Evolutionary conservation across 306 rosid genomes (phyloP).

Genomic region (Quercus dentata): DNA sequence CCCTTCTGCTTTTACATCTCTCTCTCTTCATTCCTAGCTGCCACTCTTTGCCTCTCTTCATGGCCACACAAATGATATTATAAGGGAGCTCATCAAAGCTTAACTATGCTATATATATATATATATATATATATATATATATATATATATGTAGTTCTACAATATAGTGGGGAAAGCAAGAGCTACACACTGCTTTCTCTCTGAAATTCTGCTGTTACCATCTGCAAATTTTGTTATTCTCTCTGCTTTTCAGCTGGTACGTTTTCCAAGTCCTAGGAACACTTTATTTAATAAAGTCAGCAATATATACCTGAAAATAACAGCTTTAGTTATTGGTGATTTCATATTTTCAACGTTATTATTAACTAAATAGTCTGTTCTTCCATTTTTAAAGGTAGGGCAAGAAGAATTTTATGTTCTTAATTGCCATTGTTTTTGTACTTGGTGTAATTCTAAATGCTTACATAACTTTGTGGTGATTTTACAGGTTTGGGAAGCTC

Average conservation of each 20-base stretch:
- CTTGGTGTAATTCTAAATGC: not conserved
- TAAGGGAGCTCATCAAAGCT: slow-evolving; percentile 2
- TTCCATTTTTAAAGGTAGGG: not conserved
- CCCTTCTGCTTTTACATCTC: slow-evolving; percentile 10
- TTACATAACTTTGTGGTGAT: not conserved
- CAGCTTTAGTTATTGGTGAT: not conserved
- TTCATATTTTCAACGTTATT: not conserved
- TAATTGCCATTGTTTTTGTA: not conserved
- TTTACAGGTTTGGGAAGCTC: not conserved
- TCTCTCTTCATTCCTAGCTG: not conserved
- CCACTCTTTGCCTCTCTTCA: not conserved
- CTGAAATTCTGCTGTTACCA: not conserved
- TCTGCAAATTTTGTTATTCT: not conserved
- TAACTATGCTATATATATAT: not conserved
- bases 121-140: not conserved
- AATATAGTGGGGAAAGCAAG: not conserved
- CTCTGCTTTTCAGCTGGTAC: not conserved
- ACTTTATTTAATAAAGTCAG: not conserved
- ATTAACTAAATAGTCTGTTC: not conserved
- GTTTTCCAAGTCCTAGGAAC: not conserved
- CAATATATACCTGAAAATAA: not conserved
- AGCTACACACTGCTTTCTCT: not conserved
- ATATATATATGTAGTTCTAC: not conserved
- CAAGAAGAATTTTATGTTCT: not conserved
- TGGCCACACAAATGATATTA: not conserved